phyloP scores from a whole-genome alignment of 164 flowering plant genomes.

The Saururus chinensis region DNA sequence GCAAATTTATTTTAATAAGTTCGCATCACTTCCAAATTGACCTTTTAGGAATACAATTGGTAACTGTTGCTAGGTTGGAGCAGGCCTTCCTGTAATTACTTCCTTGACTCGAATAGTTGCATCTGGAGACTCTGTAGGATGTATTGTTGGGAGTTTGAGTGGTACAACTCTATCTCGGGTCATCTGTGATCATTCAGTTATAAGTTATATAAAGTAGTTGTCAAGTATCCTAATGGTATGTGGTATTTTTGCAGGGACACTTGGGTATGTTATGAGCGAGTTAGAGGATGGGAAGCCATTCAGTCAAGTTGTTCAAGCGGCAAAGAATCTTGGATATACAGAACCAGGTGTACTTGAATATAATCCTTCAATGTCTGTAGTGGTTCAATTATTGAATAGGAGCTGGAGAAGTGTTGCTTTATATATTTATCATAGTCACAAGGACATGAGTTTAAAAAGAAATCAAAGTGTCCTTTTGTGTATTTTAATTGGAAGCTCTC shows the following conservation, averaged over 20 bases:
- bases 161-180: conserved; percentile 29
- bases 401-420: no score
- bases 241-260: conserved; percentile 46
- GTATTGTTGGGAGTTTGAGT: conserved; percentile 79
- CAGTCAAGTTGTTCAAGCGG: conserved; percentile 73
- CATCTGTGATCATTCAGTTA: background rate
- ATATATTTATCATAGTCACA: no score
- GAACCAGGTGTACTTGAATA: conserved; percentile 65
- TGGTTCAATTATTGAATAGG: background rate
- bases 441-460: no score
- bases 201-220: background rate
- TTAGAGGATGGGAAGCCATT: conserved; percentile 77
- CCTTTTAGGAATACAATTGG: background rate
- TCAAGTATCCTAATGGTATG: background rate
- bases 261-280: conserved; percentile 95
- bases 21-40: background rate
- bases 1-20: background rate
- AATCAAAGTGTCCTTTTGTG: no score
- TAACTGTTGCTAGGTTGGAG: conserved; percentile 64
- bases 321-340: conserved; percentile 75
- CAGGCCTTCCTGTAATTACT: conserved; percentile 90
- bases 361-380: background rate
- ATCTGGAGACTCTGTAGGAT: conserved; percentile 66
- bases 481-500: background rate
- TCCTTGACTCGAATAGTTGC: conserved; percentile 61